Conservation (phyloP, 768 basidiomycete species). For the Rubroboletus satanas region DNA sequence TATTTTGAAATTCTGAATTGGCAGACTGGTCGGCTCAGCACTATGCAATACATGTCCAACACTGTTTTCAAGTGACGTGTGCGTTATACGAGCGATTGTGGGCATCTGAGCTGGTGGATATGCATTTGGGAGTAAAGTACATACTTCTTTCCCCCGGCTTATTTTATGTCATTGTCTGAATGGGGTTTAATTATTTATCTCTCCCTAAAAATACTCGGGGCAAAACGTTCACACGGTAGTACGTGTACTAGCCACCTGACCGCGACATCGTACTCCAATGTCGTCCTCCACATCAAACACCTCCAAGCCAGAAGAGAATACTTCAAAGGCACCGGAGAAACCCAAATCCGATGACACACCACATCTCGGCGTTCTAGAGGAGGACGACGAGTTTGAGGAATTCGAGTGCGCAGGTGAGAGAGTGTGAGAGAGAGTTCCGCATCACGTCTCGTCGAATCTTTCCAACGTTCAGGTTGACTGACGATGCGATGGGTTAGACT, state of each 20-base stretch:
- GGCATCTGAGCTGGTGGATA: too few species aligned
- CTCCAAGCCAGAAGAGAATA: conserved; percentile 39
- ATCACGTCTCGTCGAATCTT: not conserved
- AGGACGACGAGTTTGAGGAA: conserved; percentile 97
- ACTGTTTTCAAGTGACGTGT: too few species aligned
- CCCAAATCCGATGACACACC: conserved; percentile 46
- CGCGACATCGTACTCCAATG: conserved; percentile 22
- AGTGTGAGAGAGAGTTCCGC: not conserved
- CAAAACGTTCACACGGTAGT: conserved; percentile 22
- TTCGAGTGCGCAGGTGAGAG: conserved; percentile 74
- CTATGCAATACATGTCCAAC: too few species aligned
- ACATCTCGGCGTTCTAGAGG: conserved; percentile 86
- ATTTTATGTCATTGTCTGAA: too few species aligned
- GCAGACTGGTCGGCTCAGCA: too few species aligned
- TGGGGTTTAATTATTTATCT: too few species aligned
- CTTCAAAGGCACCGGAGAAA: conserved; percentile 32
- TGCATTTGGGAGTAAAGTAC: too few species aligned
- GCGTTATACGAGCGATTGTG: too few species aligned
- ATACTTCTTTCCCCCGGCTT: too few species aligned
- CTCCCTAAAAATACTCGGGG: too few species aligned
- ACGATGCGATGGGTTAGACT: conserved; percentile 48
- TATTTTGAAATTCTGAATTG: too few species aligned
- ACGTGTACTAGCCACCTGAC: conserved; percentile 6
- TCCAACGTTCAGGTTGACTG: too few species aligned
- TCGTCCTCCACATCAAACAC: conserved; percentile 45